phyloP scores from a whole-genome alignment of 2,329 filamentous ascomycete genomes.

The Helotiales sp. region DNA sequence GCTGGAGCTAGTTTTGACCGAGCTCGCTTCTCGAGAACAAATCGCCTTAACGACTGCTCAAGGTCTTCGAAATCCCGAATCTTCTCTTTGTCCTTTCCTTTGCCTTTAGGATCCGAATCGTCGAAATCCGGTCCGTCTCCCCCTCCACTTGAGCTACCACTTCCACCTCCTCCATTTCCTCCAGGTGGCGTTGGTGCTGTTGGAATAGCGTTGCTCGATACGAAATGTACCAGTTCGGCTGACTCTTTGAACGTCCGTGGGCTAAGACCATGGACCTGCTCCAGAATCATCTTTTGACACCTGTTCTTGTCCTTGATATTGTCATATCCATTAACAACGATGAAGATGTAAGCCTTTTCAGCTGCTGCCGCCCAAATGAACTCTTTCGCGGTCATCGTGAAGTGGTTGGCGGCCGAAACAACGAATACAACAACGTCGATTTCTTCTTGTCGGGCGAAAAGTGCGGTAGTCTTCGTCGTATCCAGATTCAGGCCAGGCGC shows the following conservation, averaged over 20 bases:
- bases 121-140: conserved; percentile 54
- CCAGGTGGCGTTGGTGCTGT: conserved; percentile 63
- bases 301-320: conserved; percentile 89
- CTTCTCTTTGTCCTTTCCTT: conserved; percentile 88
- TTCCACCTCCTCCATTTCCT: conserved; percentile 59
- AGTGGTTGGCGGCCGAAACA: conserved; percentile 96
- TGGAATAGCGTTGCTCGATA: conserved; percentile 94
- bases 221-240: conserved; percentile 92
- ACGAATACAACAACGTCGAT: conserved; percentile 99
- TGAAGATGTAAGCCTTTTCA: conserved; percentile 98
- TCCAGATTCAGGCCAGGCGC: conserved; percentile 95
- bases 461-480: conserved; percentile 94
- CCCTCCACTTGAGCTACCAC: conserved; percentile 57
- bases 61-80: conserved; percentile 87
- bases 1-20: conserved; percentile 95
- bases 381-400: conserved; percentile 95
- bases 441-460: conserved; percentile 96
- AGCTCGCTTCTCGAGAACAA: conserved; percentile 94
- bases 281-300: conserved; percentile 90
- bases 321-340: conserved; percentile 97
- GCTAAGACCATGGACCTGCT: conserved; percentile 86
- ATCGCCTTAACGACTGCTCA: conserved; percentile 86
- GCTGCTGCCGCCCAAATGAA: conserved; percentile 95
- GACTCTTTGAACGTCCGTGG: conserved; percentile 93
- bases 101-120: conserved; percentile 65